phyloP scores from a whole-genome alignment of 192 early-diverging fungal genomes.

The Entophlyctis helioformis region DNA sequence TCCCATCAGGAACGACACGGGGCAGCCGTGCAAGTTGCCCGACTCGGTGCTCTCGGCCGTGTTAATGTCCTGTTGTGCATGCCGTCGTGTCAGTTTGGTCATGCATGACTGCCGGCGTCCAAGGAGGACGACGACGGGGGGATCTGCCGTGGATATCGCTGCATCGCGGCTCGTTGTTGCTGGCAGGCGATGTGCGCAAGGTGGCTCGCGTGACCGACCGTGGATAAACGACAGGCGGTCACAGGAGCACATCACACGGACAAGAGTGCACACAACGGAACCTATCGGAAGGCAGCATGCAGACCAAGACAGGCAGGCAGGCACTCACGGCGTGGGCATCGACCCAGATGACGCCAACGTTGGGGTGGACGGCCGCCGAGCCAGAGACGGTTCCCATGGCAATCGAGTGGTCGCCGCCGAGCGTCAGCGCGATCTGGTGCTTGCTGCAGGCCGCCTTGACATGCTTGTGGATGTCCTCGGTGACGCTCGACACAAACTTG shows the following conservation, averaged over 20 bases:
- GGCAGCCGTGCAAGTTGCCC: constrained; percentile 95
- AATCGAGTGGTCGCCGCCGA: constrained; percentile 94
- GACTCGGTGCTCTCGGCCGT: constrained; percentile 75
- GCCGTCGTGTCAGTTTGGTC: too few species aligned
- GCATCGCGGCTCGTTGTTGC: too few species aligned
- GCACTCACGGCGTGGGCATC: constrained; percentile 79
- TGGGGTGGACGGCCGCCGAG: constrained; percentile 57
- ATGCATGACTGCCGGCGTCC: too few species aligned
- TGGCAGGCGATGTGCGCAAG: too few species aligned
- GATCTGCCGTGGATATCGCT: too few species aligned
- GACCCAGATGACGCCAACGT: constrained; percentile 85
- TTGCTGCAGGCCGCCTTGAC: constrained; percentile 50
- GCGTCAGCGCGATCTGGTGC: constrained; percentile 74
- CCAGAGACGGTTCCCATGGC: constrained; percentile 85
- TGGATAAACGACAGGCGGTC: too few species aligned
- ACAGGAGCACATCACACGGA: too few species aligned
- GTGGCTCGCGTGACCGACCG: too few species aligned
- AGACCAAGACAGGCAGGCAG: neutral
- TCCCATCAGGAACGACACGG: constrained; percentile 78
- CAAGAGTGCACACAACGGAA: too few species aligned
- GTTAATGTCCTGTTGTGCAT: constrained; percentile 78
- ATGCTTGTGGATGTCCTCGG: constrained; percentile 47
- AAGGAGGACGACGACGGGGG: too few species aligned
- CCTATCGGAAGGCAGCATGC: too few species aligned
- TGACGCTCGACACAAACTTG: constrained; percentile 68